These are phyloP conservation scores for Cicer chorassanicum DNA, from an alignment of 306 rosid genomes.

Conservation along the genomic window DNA sequence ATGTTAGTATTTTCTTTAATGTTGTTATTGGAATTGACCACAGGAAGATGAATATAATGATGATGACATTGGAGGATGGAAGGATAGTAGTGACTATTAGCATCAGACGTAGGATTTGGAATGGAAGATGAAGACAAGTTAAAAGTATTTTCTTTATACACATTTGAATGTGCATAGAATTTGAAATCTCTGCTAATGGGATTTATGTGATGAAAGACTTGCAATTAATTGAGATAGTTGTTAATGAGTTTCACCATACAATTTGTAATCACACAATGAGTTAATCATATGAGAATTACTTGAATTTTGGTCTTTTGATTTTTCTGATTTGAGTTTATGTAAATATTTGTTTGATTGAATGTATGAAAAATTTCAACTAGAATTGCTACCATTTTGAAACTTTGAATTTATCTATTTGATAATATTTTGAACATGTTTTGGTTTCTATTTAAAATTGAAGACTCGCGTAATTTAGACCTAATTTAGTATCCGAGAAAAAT, in stretches of 20 bases:
- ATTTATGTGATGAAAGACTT: conserved; percentile 32
- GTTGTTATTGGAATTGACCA: conserved; percentile 43
- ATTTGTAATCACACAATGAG: conserved; percentile 14
- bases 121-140: conserved; percentile 22
- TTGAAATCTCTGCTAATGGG: conserved; percentile 20
- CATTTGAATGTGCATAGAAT: conserved; percentile 26
- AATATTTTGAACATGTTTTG: no score
- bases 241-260: conserved; percentile 37
- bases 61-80: conserved; percentile 73
- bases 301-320: neutral
- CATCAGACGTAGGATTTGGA: conserved; percentile 37
- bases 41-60: conserved; percentile 53
- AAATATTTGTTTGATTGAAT: neutral
- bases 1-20: conserved; percentile 34
- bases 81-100: conserved; percentile 60
- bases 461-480: no score
- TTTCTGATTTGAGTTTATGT: neutral
- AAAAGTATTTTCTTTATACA: conserved; percentile 15
- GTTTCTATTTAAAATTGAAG: no score
- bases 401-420: neutral
- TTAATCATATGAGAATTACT: conserved; percentile 10
- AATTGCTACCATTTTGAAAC: neutral
- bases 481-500: no score
- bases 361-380: neutral
- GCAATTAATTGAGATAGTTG: neutral